Conservation (phyloP, 2,329 filamentous ascomycete genomes). For the Neonectria hederae region DNA sequence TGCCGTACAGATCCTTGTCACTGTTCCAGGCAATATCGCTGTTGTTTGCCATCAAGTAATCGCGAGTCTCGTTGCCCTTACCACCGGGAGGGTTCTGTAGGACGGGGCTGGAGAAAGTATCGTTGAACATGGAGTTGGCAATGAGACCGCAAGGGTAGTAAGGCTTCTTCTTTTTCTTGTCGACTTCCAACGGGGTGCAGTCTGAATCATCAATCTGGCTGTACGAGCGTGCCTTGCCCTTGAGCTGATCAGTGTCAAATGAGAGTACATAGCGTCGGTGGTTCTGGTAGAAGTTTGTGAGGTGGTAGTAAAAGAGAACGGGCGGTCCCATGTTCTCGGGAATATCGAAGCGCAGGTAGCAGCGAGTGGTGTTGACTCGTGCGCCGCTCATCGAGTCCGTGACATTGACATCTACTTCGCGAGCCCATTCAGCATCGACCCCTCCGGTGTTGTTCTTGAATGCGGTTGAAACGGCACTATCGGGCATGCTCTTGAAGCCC, state of each 20-base stretch:
- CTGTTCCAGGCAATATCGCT: conserved; percentile 85
- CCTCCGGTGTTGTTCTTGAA: conserved; percentile 70
- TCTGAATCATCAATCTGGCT: conserved; percentile 71
- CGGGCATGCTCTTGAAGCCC: conserved; percentile 62
- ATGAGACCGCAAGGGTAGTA: conserved; percentile 97
- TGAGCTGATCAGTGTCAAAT: conserved; percentile 82
- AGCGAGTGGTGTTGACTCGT: conserved; percentile 60
- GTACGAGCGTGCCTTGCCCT: conserved; percentile 71
- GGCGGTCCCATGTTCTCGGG: conserved; percentile 82
- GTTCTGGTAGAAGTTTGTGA: conserved; percentile 99
- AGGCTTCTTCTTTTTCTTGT: conserved; percentile 65
- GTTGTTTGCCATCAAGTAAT: conserved; percentile 80
- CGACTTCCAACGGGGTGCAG: conserved; percentile 77
- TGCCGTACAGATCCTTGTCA: conserved; percentile 81
- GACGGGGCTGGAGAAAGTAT: conserved; percentile 77
- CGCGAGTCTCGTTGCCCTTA: conserved; percentile 48
- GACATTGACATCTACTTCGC: conserved; percentile 51
- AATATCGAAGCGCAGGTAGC: conserved; percentile 80
- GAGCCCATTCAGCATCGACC: conserved; percentile 55
- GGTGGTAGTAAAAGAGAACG: conserved; percentile 91
- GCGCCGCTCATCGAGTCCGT: conserved; percentile 45
- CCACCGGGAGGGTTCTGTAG: conserved; percentile 60
- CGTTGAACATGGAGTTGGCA: conserved; percentile 97
- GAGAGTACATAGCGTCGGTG: conserved; percentile 96
- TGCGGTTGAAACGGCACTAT: conserved; percentile 67